Evolutionary conservation across 805 yeast genomes (phyloP).

Genomic region (Metschnikowia gruessii): DNA sequence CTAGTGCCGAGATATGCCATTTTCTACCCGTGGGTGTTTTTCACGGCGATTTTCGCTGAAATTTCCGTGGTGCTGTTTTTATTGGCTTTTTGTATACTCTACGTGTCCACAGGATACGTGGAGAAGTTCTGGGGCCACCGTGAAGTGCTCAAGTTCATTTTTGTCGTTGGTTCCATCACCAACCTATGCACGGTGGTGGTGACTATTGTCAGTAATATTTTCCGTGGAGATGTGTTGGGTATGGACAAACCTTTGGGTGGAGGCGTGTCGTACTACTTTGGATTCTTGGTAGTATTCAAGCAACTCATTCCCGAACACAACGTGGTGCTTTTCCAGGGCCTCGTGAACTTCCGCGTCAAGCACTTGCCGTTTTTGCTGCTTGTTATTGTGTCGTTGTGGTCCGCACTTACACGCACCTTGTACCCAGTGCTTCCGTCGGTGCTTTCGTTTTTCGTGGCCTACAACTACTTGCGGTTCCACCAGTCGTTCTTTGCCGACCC

Average conservation of each 20-base stretch:
- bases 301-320: constrained; percentile 59
- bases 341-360: constrained; percentile 52
- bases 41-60: constrained; percentile 65
- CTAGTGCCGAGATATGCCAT: constrained; percentile 58
- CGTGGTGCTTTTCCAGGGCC: constrained; percentile 45
- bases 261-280: constrained; percentile 50
- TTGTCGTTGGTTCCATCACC: constrained; percentile 54
- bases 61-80: constrained; percentile 45
- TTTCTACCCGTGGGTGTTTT: constrained; percentile 61
- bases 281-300: constrained; percentile 55
- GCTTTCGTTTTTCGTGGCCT: constrained; percentile 62
- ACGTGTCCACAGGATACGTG: constrained; percentile 43
- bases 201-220: constrained; percentile 37
- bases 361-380: constrained; percentile 54
- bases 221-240: constrained; percentile 32
- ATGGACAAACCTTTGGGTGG: constrained; percentile 50
- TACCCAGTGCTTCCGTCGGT: constrained; percentile 56
- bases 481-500: constrained; percentile 58
- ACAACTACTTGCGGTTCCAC: constrained; percentile 76
- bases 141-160: constrained; percentile 50
- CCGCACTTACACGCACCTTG: constrained; percentile 31
- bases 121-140: constrained; percentile 51
- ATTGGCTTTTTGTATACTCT: constrained; percentile 36
- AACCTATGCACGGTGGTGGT: constrained; percentile 50
- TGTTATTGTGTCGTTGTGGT: constrained; percentile 34